These are phyloP conservation scores for Acanthamoeba quina DNA, from an alignment of 208 protist species.

Conservation along the genomic window DNA sequence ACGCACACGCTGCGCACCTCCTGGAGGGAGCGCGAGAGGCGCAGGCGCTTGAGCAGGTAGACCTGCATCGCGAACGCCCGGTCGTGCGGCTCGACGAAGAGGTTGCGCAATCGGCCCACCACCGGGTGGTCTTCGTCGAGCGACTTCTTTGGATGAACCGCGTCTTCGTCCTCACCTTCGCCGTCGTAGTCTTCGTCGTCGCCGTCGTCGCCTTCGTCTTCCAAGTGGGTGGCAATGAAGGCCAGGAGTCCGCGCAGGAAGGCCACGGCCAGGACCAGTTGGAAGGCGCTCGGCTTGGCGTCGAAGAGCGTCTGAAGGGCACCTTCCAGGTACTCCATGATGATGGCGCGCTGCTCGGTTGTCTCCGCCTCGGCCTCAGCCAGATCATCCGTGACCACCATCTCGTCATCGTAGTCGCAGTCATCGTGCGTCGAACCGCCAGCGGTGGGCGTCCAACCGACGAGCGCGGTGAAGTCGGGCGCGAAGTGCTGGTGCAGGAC, in stretches of 20 bases:
- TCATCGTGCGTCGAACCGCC: not conserved
- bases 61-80: not conserved
- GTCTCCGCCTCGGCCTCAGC: not conserved
- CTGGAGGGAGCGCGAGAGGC: conserved; percentile 5
- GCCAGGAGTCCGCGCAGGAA: not conserved
- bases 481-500: not conserved
- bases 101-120: not conserved
- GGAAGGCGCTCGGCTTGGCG: not conserved
- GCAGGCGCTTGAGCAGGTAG: not conserved
- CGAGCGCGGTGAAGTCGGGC: not conserved
- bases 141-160: too few relatives aligned
- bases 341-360: not conserved
- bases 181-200: too few relatives aligned
- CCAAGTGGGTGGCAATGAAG: conserved; percentile 1
- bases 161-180: too few relatives aligned
- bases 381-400: not conserved
- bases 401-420: too few relatives aligned
- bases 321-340: not conserved
- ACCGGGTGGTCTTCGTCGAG: not conserved
- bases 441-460: not conserved
- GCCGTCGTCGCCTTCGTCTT: not conserved
- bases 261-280: not conserved
- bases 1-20: not conserved
- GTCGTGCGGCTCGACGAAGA: conserved; percentile 32
- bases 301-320: not conserved